Evolutionary conservation across 768 basidiomycete genomes (phyloP).

Genomic region (Cyathus striatus): DNA sequence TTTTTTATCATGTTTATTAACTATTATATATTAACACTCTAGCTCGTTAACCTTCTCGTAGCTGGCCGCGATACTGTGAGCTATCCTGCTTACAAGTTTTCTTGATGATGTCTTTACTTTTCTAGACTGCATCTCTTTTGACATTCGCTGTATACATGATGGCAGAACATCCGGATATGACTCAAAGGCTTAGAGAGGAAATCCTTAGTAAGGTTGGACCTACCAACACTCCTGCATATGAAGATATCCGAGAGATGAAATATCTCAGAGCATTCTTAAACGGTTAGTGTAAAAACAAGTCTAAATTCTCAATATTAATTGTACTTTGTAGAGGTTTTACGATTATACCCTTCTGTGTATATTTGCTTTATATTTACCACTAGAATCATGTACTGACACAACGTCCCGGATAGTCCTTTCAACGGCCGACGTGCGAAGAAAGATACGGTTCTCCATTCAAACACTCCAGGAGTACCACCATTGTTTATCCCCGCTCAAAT

Average conservation of each 20-base stretch:
- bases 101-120: constrained; percentile 19
- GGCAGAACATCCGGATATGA: constrained; percentile 44
- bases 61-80: not conserved
- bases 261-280: constrained; percentile 56
- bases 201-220: constrained; percentile 42
- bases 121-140: constrained; percentile 43
- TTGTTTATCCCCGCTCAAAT: not conserved
- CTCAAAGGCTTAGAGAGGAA: constrained; percentile 43
- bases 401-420: constrained; percentile 24
- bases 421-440: constrained; percentile 15
- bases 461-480: not conserved
- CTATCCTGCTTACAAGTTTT: constrained; percentile 6
- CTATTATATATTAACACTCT: constrained; percentile 22
- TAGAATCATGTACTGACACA: not conserved
- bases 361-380: not conserved
- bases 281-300: constrained; percentile 19
- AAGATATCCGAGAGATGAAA: constrained; percentile 53
- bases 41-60: not conserved
- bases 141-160: constrained; percentile 55
- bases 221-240: constrained; percentile 41
- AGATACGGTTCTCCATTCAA: not conserved
- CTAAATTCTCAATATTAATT: constrained; percentile 1
- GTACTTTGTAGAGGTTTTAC: constrained; percentile 36
- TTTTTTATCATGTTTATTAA: too few relatives aligned
- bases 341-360: constrained; percentile 49